phyloP scores from a whole-genome alignment of 2,329 filamentous ascomycete species.

The Colletotrichum nymphaeae region DNA sequence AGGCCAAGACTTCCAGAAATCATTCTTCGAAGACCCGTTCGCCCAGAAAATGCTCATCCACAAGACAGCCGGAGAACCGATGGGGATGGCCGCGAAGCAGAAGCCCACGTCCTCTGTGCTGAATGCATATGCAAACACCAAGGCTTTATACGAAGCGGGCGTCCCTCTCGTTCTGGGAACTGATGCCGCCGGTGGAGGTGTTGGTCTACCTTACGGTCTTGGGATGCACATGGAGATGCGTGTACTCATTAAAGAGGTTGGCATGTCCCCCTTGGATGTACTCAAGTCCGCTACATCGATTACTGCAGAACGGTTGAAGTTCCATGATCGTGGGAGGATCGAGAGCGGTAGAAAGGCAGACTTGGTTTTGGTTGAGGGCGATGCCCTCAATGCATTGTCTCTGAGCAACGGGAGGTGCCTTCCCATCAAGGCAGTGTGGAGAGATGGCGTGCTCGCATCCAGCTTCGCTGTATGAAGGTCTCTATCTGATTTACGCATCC shows the following conservation, averaged over 20 bases:
- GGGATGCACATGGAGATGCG: conserved; percentile 36
- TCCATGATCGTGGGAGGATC: conserved; percentile 31
- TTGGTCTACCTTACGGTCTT: conserved; percentile 33
- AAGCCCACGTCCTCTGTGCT: neutral
- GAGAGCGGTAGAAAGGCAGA: conserved; percentile 31
- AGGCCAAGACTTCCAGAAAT: conserved; percentile 37
- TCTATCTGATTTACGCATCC: no score
- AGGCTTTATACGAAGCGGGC: conserved; percentile 8
- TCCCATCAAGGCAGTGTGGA: conserved; percentile 35
- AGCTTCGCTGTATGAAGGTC: neutral
- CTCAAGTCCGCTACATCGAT: conserved; percentile 35
- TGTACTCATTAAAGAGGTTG: conserved; percentile 34
- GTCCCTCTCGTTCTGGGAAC: conserved; percentile 36
- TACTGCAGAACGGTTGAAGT: conserved; percentile 30
- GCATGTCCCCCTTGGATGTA: conserved; percentile 32
- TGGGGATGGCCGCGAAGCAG: neutral
- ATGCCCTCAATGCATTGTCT: conserved; percentile 23
- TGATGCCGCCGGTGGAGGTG: conserved; percentile 31
- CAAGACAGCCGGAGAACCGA: neutral
- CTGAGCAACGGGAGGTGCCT: neutral
- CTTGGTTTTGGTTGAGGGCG: conserved; percentile 34
- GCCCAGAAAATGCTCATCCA: neutral
- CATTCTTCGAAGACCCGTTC: neutral
- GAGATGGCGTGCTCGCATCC: conserved; percentile 23
- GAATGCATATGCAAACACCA: neutral